phyloP scores from a whole-genome alignment of 2,329 filamentous ascomycete genomes.

The Arthroderma sp. region DNA sequence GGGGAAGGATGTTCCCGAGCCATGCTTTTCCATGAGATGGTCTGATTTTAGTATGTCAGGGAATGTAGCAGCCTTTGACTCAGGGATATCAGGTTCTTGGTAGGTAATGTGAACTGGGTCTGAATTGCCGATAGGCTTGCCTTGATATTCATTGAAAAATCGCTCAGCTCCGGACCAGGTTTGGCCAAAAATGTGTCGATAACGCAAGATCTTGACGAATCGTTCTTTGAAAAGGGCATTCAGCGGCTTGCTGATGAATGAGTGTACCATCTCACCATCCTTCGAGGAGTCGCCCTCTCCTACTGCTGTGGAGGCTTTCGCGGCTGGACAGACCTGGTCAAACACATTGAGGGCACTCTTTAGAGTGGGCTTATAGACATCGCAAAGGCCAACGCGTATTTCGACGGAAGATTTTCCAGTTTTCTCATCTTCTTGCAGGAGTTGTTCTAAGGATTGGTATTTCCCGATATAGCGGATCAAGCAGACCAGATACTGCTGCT shows the following conservation, averaged over 20 bases:
- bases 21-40: constrained; percentile 32
- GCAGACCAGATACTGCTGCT: constrained; percentile 59
- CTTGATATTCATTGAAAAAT: constrained; percentile 41
- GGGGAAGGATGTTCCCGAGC: constrained; percentile 39
- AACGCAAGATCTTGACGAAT: constrained; percentile 51
- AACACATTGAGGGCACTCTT: constrained; percentile 45
- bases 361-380: constrained; percentile 58
- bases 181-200: constrained; percentile 42
- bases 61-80: constrained; percentile 20
- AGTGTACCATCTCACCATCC: constrained; percentile 39
- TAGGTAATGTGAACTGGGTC: constrained; percentile 15
- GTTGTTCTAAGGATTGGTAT: constrained; percentile 49
- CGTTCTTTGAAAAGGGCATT: constrained; percentile 55
- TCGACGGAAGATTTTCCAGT: constrained; percentile 32
- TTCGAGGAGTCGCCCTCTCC: not conserved
- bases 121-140: constrained; percentile 17
- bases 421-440: constrained; percentile 34
- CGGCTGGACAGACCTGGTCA: constrained; percentile 1
- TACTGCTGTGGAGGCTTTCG: not conserved
- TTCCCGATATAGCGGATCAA: constrained; percentile 52
- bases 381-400: constrained; percentile 59
- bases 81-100: constrained; percentile 18
- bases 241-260: constrained; percentile 60
- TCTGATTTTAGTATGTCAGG: constrained; percentile 40
- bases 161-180: constrained; percentile 58